Base-by-base conservation (phyloP, 169 alveolate species). In the Cryptosporidium sp. region DNA sequence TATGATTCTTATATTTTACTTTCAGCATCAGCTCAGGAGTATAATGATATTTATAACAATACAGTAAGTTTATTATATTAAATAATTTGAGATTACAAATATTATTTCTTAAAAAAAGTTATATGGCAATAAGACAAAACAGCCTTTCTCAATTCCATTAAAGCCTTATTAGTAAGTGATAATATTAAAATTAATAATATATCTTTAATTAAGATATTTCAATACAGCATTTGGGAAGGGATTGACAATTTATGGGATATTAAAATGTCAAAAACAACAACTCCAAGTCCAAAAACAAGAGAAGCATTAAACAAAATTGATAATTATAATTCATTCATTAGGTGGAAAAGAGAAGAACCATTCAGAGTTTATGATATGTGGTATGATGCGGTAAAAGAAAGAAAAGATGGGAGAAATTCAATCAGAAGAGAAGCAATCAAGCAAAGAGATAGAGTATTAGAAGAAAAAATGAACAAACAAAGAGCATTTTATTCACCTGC, bases 81-180 rank as follows among this genome's bases (percentile, higher is more conserved):
- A 8, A 16, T n/a, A 3, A 51, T 9, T 12, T 29, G 16, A 48
- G 21, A 16, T 14, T 48, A 48, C 23, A 29, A 51, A 7, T 70
- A 21, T 10, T 16, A 21, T n/a, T 18, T 26, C 16, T 33, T 26
- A 23, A 48, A 48, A 29, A 62, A 62, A 26, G 72, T 23, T 33
- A 2, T 7, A 53, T 60, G 53, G 31, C 2, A 80, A 60, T 62
- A 23, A 61, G 26, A 37, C 73, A 29, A 42, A 80, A 45, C 33
- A 4, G 14, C 89, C 89, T 35, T 48, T 80, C 14, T 62, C 89
- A 42, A 62, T 80, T n/a, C 89, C 89, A 16, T 29, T 80, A 61
- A 80, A 80, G 23, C 89, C 89, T 65, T 80, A 80, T 53, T 62
- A 80, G 89, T 80, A 62, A 80, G 89, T 80, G 37, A 42, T 10